Evolutionary conservation across 768 basidiomycete genomes (phyloP).

Genomic region (Trametes sanguinea): DNA sequence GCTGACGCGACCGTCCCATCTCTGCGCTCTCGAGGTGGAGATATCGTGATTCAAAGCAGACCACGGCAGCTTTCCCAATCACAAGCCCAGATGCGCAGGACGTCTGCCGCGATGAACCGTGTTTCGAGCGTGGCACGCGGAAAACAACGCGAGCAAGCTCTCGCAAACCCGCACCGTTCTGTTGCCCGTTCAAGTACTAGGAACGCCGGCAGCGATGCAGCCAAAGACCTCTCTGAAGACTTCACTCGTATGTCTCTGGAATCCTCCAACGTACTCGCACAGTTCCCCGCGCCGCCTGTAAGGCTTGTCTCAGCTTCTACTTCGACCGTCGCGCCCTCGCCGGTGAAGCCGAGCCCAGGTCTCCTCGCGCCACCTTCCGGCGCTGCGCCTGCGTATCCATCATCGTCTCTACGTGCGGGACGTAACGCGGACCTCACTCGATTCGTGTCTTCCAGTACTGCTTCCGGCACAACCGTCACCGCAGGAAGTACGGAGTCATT

Average conservation of each 20-base stretch:
- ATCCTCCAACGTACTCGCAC: conserved; percentile 29
- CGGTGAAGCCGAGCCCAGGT: conserved; percentile 10
- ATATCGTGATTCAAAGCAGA: neutral
- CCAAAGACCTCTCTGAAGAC: conserved; percentile 39
- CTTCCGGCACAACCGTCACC: conserved; percentile 72
- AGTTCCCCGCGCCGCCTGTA: conserved; percentile 31
- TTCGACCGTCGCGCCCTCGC: conserved; percentile 8
- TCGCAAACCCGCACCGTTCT: conserved; percentile 45
- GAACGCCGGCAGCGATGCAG: conserved; percentile 23
- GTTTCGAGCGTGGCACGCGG: conserved; percentile 11
- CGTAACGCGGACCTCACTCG: conserved; percentile 79
- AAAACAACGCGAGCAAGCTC: conserved; percentile 22
- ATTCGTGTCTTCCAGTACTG: conserved; percentile 88
- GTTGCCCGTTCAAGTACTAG: conserved; percentile 40
- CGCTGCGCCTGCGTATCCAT: conserved; percentile 43
- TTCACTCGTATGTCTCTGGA: conserved; percentile 48
- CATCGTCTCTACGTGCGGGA: conserved; percentile 52
- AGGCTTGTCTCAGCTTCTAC: conserved; percentile 15
- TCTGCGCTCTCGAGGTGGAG: conserved; percentile 15
- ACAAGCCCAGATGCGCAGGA: conserved; percentile 6
- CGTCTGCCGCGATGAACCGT: neutral
- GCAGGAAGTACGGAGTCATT: conserved; percentile 77
- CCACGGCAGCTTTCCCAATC: conserved; percentile 2
- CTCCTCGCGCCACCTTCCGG: conserved; percentile 22
- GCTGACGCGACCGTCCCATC: conserved; percentile 20